Base-by-base conservation (phyloP, 371 early-diverging fungal genomes). In the Globomyces sp. region DNA sequence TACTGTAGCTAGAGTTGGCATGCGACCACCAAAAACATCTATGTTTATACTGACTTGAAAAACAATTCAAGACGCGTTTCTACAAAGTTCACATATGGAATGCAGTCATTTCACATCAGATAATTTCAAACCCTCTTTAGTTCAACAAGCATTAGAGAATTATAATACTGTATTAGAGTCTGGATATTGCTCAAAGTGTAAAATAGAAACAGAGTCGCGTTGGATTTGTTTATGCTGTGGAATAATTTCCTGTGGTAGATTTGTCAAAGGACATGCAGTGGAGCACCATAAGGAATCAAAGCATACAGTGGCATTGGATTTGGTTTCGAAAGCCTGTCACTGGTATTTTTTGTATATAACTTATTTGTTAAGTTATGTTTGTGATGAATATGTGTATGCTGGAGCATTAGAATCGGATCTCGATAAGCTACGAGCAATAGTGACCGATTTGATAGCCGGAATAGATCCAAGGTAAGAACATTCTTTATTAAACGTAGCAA, bases 131-230 rank as follows among this genome's bases (percentile, higher is more conserved):
- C 61, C 61, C 24, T 13, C n/a, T 8, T 6, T n/a, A n/a, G 42
- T 61, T 2, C 40, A 36, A 34, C n/a, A 61, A 45, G 46, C 34
- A 13, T 34, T 61, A 46, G 10, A 5, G 46, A 61, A 61, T n/a
- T 36, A 37, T 36, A 46, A 61, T 37, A 24, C 8, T 3, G 24
- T 24, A 24, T 24, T 24, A 24, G 46, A 61, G 8, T 45, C n/a
- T 24, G 48, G 37, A 13, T 40, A 48, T 13, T 61, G 61, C 61
- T 45, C 46, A 3, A 41, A 40, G 34, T 61, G 61, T 34, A 40
- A 61, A 45, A 46, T 34, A 13, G 61, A 61, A 45, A 59, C 53
- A 71, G 6, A 64, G 67, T 48, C 72, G 76, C 24, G 66, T 74
- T 67, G 67, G 67, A 58, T 62, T 6, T 67, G 67, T 47, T 41